Conservation (phyloP, 768 basidiomycete species). For the Ephemerocybe angulata region DNA sequence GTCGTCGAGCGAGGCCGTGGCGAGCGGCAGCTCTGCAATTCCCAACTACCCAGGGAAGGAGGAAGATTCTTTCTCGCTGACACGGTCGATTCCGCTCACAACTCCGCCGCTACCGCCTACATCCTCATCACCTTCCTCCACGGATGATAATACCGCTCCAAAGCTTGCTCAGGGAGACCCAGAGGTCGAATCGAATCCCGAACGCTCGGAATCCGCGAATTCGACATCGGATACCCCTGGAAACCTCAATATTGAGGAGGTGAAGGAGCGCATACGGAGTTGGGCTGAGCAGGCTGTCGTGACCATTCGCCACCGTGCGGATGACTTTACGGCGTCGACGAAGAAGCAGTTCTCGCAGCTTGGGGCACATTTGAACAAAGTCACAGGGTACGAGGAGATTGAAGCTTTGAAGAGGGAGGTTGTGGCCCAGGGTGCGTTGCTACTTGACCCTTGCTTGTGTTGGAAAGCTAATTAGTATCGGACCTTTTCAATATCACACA, state of each 20-base stretch:
- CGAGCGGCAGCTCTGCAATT: no score
- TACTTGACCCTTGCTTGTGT: background rate
- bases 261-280: conserved; percentile 40
- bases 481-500: no score
- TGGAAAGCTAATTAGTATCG: no score
- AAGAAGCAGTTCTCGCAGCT: conserved; percentile 65
- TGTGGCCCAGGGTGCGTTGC: conserved; percentile 69
- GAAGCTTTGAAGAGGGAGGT: conserved; percentile 77
- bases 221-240: no score
- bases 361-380: conserved; percentile 75
- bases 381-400: conserved; percentile 91
- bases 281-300: conserved; percentile 48
- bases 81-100: no score
- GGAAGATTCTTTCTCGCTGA: no score
- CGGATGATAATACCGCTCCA: background rate
- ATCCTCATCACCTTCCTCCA: background rate
- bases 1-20: no score
- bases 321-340: conserved; percentile 54
- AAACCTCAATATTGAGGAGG: conserved; percentile 31
- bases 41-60: no score
- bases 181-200: background rate
- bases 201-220: no score
- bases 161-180: background rate
- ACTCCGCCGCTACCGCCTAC: no score
- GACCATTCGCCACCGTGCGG: conserved; percentile 49